A percentile compares a stretch with the other conserved stretches of the same genome.
These are phyloP conservation scores for Kodamaea fungicola DNA, from an alignment of 1,139 yeast genomes.

Conservation along the genomic window DNA sequence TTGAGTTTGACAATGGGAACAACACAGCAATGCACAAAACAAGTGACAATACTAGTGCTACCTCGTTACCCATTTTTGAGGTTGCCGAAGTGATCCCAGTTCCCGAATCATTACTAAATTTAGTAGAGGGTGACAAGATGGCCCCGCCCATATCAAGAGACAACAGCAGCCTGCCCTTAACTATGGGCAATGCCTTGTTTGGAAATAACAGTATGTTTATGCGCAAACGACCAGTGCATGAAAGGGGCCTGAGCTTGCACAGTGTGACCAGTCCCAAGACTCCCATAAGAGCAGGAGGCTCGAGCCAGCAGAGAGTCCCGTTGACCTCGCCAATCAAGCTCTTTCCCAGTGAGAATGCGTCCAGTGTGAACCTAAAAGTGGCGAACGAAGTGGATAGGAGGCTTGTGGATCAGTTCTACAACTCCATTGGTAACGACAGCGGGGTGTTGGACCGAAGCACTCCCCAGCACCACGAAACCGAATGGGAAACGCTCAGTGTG, in stretches of 20 bases:
- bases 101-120: neutral
- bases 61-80: constrained; percentile 2
- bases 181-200: constrained; percentile 1
- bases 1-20: neutral
- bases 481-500: constrained; percentile 1
- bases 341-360: constrained; percentile 1
- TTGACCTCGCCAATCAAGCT: constrained; percentile 9
- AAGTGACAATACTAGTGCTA: neutral
- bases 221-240: constrained; percentile 9
- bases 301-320: constrained; percentile 11
- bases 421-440: constrained; percentile 12
- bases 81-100: neutral
- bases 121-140: neutral
- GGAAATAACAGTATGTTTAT: constrained; percentile 10
- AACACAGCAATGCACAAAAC: neutral
- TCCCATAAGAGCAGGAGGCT: constrained; percentile 7
- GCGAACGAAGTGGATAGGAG: constrained; percentile 20
- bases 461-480: neutral
- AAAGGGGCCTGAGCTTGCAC: constrained; percentile 3
- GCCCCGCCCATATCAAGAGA: neutral
- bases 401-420: constrained; percentile 42
- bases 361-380: constrained; percentile 2
- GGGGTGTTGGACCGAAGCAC: too few relatives aligned
- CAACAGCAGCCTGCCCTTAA: neutral
- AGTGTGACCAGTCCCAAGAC: constrained; percentile 9